Conservation (phyloP, 331 rosid species). For the Malus hybrid region DNA sequence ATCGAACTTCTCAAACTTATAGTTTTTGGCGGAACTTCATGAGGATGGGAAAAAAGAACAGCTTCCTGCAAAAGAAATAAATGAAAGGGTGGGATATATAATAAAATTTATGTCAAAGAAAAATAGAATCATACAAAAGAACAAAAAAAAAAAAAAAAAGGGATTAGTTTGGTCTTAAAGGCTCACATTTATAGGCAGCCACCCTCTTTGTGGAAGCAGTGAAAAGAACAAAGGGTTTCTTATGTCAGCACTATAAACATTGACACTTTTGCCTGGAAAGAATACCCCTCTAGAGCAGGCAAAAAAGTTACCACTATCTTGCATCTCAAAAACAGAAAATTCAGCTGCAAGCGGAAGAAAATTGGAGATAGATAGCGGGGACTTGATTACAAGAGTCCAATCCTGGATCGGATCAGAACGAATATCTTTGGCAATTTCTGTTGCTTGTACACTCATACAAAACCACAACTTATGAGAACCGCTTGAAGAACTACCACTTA, state of each 20-base stretch:
- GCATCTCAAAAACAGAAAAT: slow-evolving; percentile 83
- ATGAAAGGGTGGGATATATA: slow-evolving; percentile 6
- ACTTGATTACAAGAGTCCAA: slow-evolving; percentile 85
- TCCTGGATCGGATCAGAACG: slow-evolving; percentile 91
- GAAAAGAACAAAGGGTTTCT: slow-evolving; percentile 88
- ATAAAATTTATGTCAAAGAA: not conserved
- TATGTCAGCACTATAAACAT: slow-evolving; percentile 73
- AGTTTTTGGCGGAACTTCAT: slow-evolving; percentile 59
- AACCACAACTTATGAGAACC: slow-evolving; percentile 67
- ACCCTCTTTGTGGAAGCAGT: slow-evolving; percentile 88
- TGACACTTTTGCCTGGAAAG: slow-evolving; percentile 62
- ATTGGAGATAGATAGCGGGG: slow-evolving; percentile 78
- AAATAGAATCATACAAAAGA: not conserved
- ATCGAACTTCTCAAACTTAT: slow-evolving; percentile 82
- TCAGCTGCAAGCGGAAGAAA: slow-evolving; percentile 91
- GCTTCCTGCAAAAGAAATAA: slow-evolving; percentile 56
- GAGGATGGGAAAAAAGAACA: slow-evolving; percentile 83
- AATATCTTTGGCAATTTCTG: slow-evolving; percentile 87
- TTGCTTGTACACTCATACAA: slow-evolving; percentile 73
- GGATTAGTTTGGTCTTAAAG: not conserved
- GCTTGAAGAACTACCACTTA: slow-evolving; percentile 58
- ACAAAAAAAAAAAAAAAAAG: not conserved
- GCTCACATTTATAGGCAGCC: slow-evolving; percentile 83
- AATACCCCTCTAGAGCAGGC: slow-evolving; percentile 72
- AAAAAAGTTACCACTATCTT: slow-evolving; percentile 64